Base-by-base conservation (phyloP, 169 alveolate species). In the Cryptosporidium canis region DNA sequence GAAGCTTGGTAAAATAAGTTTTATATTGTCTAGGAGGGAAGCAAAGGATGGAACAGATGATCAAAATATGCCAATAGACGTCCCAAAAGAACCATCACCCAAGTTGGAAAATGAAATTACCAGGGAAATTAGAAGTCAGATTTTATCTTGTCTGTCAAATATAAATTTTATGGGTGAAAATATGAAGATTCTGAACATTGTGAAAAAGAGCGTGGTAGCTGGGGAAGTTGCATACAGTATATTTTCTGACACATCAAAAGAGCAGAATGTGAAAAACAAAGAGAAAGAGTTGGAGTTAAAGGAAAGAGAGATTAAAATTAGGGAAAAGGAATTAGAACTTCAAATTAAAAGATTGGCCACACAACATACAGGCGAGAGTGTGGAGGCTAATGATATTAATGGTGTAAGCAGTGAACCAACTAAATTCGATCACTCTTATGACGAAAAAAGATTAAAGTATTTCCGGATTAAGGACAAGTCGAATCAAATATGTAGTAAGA, bases 211-310 rank as follows among this genome's bases (percentile, higher is more conserved):
- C 5, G 21, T 77, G 11, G 87, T 77, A 11, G 37, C 21, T 43
- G 72, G 72, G 4, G 87, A 77, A 44, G 87, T 77, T 33, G 14
- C 29, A 0, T 41, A 77, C 12, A 61, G 37, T 43, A 77, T 77
- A 4, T 77, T 35, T 37, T 43, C 87, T 7, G 37, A 44, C 24
- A 39, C 39, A 58, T 21, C 8, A 9, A 29, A 1, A 21, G 45
- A 56, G 24, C 14, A 18, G 11, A 16, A 14, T 21, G 2, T 12
- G 6, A 53, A 18, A 14, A 29, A 11, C 0, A 70, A 55, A 35
- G 87, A 77, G 39, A 58, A 39, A 41, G 87, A 77, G n/a, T 63
- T 77, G 8, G 33, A 77, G 43, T 39, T 55, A n/a, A 56, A 45
- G 24, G 87, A 77, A 18, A 77, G 58, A 27, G 87, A 77, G 21